Percentiles rank a stretch among this genome's conserved stretches.
These are phyloP conservation scores for Draba incana DNA, from an alignment of 345 rosid species.

Conservation along the genomic window DNA sequence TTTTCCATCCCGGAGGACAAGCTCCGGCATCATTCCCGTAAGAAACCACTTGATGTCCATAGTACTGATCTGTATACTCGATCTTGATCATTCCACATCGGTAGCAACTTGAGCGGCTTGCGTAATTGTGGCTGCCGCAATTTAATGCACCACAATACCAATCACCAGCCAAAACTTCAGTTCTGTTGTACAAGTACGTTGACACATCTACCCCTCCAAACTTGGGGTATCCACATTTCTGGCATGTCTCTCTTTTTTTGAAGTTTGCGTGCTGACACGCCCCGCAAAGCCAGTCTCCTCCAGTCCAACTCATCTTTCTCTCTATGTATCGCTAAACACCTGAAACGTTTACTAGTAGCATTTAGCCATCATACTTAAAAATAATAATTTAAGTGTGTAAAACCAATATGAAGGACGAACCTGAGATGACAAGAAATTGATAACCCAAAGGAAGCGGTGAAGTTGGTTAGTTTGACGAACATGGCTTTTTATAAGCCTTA, in stretches of 20 bases:
- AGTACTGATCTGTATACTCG: slow-evolving; percentile 44
- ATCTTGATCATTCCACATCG: slow-evolving; percentile 65
- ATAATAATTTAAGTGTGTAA: not conserved
- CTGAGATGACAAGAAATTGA: slow-evolving; percentile 26
- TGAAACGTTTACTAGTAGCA: slow-evolving; percentile 19
- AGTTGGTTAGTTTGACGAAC: slow-evolving; percentile 37
- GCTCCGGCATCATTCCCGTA: slow-evolving; percentile 48
- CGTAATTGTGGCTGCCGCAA: slow-evolving; percentile 93
- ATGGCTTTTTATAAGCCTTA: slow-evolving; percentile 38
- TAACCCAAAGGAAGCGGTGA: slow-evolving; percentile 34
- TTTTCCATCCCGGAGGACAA: slow-evolving; percentile 83
- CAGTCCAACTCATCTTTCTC: slow-evolving; percentile 67
- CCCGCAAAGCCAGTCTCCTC: slow-evolving; percentile 89
- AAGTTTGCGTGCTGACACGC: slow-evolving; percentile 81
- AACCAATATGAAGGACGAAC: slow-evolving; percentile 19
- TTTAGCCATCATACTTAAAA: slow-evolving; percentile 24
- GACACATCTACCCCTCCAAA: slow-evolving; percentile 77
- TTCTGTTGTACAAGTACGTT: slow-evolving; percentile 52
- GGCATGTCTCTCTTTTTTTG: slow-evolving; percentile 76
- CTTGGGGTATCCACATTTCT: slow-evolving; percentile 72
- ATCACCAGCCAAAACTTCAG: slow-evolving; percentile 81
- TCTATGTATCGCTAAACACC: slow-evolving; percentile 5
- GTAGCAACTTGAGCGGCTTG: slow-evolving; percentile 77
- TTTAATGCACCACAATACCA: slow-evolving; percentile 87
- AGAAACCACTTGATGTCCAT: slow-evolving; percentile 37